phyloP scores from a whole-genome alignment of 163 green algal species.

The Scenedesmus sp. region DNA sequence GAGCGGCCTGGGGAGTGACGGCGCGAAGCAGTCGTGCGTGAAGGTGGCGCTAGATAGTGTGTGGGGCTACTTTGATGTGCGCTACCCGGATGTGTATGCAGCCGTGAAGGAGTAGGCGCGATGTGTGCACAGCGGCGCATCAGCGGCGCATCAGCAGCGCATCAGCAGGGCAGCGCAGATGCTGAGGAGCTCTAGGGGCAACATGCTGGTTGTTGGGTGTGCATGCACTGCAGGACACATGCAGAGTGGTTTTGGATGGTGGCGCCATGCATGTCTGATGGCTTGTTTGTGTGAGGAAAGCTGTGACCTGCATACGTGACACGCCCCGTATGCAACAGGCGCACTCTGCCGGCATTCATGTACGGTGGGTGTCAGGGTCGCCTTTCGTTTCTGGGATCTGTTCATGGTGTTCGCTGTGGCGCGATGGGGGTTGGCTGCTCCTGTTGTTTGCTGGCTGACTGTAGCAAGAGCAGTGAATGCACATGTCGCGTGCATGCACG shows the following conservation, averaged over 20 bases:
- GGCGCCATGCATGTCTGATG: too few species aligned
- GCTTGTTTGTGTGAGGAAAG: too few species aligned
- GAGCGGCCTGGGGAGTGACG: neutral
- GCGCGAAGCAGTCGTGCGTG: constrained; percentile 31
- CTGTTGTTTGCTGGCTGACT: neutral
- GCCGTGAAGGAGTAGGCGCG: neutral
- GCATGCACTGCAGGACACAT: neutral
- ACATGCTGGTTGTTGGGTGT: neutral
- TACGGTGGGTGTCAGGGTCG: too few species aligned
- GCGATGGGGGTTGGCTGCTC: too few species aligned
- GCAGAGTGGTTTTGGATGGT: too few species aligned
- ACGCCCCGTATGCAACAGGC: too few species aligned
- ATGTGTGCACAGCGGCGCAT: neutral
- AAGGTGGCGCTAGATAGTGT: constrained; percentile 21
- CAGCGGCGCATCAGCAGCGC: too few species aligned
- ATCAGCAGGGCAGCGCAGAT: too few species aligned
- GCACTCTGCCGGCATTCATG: neutral
- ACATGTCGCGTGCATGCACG: neutral
- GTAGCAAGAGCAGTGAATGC: neutral
- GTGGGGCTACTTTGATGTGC: constrained; percentile 40
- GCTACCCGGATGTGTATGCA: constrained; percentile 26
- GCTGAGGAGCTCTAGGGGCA: too few species aligned
- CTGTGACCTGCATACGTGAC: neutral
- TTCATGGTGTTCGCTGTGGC: too few species aligned
- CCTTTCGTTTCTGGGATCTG: too few species aligned